A percentile compares a stretch with the other conserved stretches of the same genome.
Evolutionary conservation across 306 rosid genomes (phyloP).

Genomic region (Rubus idaeus): DNA sequence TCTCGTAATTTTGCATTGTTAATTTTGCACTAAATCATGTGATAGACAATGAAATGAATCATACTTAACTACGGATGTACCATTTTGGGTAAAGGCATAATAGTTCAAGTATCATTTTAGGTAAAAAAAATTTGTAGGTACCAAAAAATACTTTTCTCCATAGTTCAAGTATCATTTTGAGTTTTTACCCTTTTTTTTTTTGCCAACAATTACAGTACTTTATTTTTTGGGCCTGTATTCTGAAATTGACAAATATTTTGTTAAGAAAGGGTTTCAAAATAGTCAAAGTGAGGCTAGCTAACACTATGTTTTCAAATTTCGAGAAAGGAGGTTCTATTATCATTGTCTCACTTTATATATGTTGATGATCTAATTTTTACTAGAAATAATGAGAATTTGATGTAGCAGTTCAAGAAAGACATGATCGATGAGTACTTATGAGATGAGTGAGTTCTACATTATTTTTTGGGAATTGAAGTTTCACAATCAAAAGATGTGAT

Average conservation of each 20-base stretch:
- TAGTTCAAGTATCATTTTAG: too few relatives aligned
- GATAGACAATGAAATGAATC: too few relatives aligned
- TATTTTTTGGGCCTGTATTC: too few relatives aligned
- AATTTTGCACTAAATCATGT: too few relatives aligned
- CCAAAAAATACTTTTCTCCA: too few relatives aligned
- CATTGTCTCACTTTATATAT: conserved; percentile 3
- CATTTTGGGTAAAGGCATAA: too few relatives aligned
- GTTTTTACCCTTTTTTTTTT: too few relatives aligned
- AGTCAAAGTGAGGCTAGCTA: neutral
- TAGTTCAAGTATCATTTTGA: too few relatives aligned
- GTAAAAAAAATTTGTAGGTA: too few relatives aligned
- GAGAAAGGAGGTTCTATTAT: neutral
- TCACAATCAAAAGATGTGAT: neutral
- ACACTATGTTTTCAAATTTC: neutral
- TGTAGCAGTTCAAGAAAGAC: neutral
- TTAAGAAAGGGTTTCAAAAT: neutral
- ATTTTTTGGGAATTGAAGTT: conserved; percentile 2
- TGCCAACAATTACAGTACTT: too few relatives aligned
- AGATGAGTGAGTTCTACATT: conserved; percentile 2
- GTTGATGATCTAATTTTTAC: conserved; percentile 1
- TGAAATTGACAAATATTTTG: neutral
- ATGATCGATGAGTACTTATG: neutral
- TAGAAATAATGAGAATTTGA: neutral
- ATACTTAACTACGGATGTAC: too few relatives aligned
- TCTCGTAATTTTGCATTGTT: too few relatives aligned